Conservation (phyloP, 805 yeast species). For the Lipomyces sp. region DNA sequence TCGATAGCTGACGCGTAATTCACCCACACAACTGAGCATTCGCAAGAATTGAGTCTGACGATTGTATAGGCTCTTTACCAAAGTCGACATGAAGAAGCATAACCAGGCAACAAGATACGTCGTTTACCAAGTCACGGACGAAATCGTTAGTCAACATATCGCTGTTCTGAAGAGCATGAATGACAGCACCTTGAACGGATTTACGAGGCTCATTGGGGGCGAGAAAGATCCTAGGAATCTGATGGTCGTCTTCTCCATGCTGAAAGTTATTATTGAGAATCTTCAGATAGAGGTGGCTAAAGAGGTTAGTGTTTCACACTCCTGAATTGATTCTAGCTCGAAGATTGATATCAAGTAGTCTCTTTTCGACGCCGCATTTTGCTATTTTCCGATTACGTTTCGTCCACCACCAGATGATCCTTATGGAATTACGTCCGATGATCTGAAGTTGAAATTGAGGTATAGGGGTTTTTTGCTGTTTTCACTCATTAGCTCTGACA, state of each 20-base stretch:
- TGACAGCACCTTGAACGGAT: conserved; percentile 58
- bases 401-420: conserved; percentile 84
- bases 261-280: conserved; percentile 52
- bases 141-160: conserved; percentile 21
- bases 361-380: conserved; percentile 84
- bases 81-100: conserved; percentile 44
- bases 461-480: not conserved
- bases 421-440: conserved; percentile 74
- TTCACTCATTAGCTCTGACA: not conserved
- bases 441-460: conserved; percentile 62
- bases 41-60: not conserved
- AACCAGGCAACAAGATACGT: conserved; percentile 53
- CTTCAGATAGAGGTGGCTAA: conserved; percentile 48
- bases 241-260: conserved; percentile 66
- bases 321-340: not conserved
- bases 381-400: conserved; percentile 96
- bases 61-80: conserved; percentile 19
- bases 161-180: conserved; percentile 40
- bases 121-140: conserved; percentile 57
- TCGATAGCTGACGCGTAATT: conserved; percentile 47
- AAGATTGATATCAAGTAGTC: conserved; percentile 46
- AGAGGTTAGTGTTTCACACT: conserved; percentile 18
- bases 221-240: conserved; percentile 95
- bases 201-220: conserved; percentile 72
- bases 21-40: not conserved